Evolutionary conservation across 2,329 filamentous ascomycete genomes (phyloP), one percentile per base, ranked within the genome.

Genomic region (Rhynchosporium secalis): DNA sequence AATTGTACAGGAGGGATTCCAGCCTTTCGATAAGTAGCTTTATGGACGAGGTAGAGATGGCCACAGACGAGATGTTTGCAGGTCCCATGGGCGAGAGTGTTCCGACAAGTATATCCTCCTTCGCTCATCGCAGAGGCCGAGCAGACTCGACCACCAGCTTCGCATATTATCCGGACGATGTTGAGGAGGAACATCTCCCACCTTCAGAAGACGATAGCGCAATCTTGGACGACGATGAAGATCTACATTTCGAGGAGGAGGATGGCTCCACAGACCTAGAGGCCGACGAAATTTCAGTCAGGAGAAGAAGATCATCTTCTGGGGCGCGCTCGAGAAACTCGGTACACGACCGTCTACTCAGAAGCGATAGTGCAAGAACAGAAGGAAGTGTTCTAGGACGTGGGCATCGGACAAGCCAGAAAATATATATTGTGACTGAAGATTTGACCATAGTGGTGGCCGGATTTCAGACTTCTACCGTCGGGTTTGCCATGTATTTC

Each of bases 21-120:
- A 91, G 91, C 71, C 81, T 86, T 71, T 92, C 89, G 77, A 86
- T 83, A 76, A 81, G 87, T 41, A 96, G 91, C 76, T 88, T 97
- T 69, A 88, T 96, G 70, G 92, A 92, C 69, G 92, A 96, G 76
- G 93, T 98, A n/a, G 94, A 97, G 75, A 98, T 99, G 95, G 94
- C 95, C 26, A 92, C 96, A 57, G 91, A 96, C 75, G 94, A 98
- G 84, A 91, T 95, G 54, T 99, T 94, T 77, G 89, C 94, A 29
- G 95, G 95, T 6, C 95, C 94, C 6, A 87, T 97, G 72, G 93
- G 92, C 60, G 95, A 99, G 78, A 97, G 92, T 73, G 85, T 99
- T n/a, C 95, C 95, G 1, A 95, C 91, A 10, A 97, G 93, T 73
- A 83, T 93, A 41, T 92, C 92, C n/a, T 90, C 92, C 38, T 99